These are phyloP conservation scores for Schrenkiella parvula DNA, from an alignment of 345 rosid species.

Conservation along the genomic window DNA sequence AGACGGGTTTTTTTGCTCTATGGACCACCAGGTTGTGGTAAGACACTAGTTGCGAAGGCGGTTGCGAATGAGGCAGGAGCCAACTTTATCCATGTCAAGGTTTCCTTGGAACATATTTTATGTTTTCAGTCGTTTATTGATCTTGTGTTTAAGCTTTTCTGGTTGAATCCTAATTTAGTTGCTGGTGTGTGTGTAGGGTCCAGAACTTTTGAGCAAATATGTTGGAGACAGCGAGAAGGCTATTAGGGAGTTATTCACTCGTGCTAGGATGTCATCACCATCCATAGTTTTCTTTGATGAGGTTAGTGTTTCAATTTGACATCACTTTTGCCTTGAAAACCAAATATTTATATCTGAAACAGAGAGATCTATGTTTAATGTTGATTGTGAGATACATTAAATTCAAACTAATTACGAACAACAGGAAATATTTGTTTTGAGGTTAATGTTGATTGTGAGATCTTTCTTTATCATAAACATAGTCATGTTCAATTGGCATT, in stretches of 20 bases:
- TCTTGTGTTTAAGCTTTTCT: neutral
- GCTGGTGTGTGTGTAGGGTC: slow-evolving; percentile 56
- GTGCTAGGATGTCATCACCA: slow-evolving; percentile 63
- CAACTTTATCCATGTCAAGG: slow-evolving; percentile 81
- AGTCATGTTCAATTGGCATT: too few relatives aligned
- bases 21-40: slow-evolving; percentile 94
- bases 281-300: slow-evolving; percentile 73
- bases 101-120: neutral
- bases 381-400: too few relatives aligned
- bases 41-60: slow-evolving; percentile 85
- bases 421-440: too few relatives aligned
- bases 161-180: neutral
- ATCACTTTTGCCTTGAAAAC: too few relatives aligned
- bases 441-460: too few relatives aligned
- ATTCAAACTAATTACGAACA: too few relatives aligned
- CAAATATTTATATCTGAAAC: too few relatives aligned
- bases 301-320: slow-evolving; percentile 36
- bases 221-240: slow-evolving; percentile 86
- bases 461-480: too few relatives aligned
- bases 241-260: slow-evolving; percentile 53
- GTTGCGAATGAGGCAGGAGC: slow-evolving; percentile 86
- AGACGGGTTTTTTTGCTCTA: slow-evolving; percentile 77
- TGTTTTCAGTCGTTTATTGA: neutral
- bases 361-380: too few relatives aligned
- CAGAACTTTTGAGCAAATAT: slow-evolving; percentile 73